These are phyloP conservation scores for Lanzia echinophila DNA, from an alignment of 2,329 filamentous ascomycete species.

Conservation along the genomic window DNA sequence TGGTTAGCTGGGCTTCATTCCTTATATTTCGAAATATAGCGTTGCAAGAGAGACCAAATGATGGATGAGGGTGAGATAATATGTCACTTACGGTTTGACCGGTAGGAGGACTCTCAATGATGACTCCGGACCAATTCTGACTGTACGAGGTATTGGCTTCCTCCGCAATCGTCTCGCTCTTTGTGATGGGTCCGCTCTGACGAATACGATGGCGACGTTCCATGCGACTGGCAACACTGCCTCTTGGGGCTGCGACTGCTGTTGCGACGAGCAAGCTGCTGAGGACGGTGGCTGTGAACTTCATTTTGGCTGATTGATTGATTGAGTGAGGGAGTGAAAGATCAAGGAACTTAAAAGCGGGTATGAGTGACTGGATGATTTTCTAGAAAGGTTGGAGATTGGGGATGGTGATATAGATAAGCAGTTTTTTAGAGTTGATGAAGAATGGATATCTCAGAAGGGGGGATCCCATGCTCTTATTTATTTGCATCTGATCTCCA, in stretches of 20 bases:
- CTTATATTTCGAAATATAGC: background rate
- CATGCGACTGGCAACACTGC: background rate
- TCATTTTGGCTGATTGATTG: background rate
- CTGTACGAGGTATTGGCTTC: slow-evolving; percentile 21
- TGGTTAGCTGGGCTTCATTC: background rate
- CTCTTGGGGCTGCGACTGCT: background rate
- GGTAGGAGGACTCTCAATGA: slow-evolving; percentile 24
- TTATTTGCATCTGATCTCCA: no score
- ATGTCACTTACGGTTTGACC: slow-evolving; percentile 17
- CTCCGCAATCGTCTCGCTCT: slow-evolving; percentile 12
- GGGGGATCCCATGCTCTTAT: no score
- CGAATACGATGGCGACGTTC: background rate
- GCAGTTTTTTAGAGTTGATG: no score
- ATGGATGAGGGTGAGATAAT: background rate
- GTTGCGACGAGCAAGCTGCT: background rate
- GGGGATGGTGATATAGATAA: no score
- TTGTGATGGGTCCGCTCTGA: background rate
- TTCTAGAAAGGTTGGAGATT: no score
- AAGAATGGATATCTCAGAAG: no score
- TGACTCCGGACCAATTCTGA: slow-evolving; percentile 35
- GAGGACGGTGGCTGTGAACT: background rate
- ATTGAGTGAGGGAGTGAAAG: no score
- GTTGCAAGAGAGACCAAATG: background rate
- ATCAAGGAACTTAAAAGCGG: no score
- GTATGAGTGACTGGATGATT: no score